Base-by-base conservation (phyloP, 805 yeast species). In the Candida montana region DNA sequence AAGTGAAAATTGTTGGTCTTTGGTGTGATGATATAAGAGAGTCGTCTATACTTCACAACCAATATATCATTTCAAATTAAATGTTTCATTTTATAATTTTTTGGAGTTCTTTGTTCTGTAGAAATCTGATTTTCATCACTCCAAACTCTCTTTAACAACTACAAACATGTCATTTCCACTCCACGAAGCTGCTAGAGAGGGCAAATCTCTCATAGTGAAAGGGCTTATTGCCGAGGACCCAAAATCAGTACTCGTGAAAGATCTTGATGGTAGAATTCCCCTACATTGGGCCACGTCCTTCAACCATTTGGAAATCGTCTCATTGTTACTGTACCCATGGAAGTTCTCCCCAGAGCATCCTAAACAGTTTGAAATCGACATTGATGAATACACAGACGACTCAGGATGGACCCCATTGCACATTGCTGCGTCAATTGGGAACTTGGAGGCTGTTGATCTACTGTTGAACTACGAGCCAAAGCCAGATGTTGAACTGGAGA, bases 321-420 rank as follows among this genome's bases (percentile, higher is more conserved):
- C 70, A 13, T 51, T 72, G 29, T 55, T 81, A 7, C 59, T 69
- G 41, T 64, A 62, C 41, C 71, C 67, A 29, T 49, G 51, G 41
- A 60, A 41, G 46, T 58, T 40, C 45, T 31, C 56, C 12, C 29
- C 42, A 17, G 46, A 39, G 7, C 24, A 33, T 8, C 29, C 28
- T 1, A 51, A 51, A 35, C 45, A 40, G n/a, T 40, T 62, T 16
- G 65, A 67, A 27, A 62, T 74, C 19, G 91, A 87, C 48, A 58
- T 88, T 11, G 93, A 88, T 55, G 84, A 81, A 3, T 58, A 70
- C 52, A 53, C 55, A 0, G 98, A 90, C 58, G 81, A 74, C 16
- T 70, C 90, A 10, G 95, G 95, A 1, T 90, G 96, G 96, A 82
- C 91, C 0, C 88, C 95, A 1, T 54, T 87, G 27, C 97, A 90